Evolutionary conservation across 108 stramenopile species (phyloP).

Genomic region (Fragilariopsis cylindrus): DNA sequence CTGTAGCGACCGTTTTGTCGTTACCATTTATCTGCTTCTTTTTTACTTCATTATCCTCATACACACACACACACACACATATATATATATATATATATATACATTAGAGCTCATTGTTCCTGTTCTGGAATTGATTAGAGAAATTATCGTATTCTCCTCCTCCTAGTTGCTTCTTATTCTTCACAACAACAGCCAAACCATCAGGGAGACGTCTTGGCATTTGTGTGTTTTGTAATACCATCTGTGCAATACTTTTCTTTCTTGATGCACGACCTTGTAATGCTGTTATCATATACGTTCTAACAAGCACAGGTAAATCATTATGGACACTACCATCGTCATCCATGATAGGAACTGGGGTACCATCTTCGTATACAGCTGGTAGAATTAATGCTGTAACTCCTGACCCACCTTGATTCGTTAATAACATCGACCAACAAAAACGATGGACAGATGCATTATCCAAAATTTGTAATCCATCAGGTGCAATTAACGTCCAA

Average conservation of each 20-base stretch:
- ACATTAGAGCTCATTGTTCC: too few species aligned
- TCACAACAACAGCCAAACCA: not conserved
- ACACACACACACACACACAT: too few species aligned
- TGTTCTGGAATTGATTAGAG: too few species aligned
- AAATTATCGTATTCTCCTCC: too few species aligned
- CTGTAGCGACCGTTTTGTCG: too few species aligned
- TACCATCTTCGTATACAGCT: not conserved
- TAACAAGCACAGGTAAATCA: not conserved
- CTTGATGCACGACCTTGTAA: not conserved
- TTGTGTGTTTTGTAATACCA: not conserved
- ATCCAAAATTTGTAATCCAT: constrained; percentile 4
- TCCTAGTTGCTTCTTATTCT: too few species aligned
- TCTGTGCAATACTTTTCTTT: not conserved
- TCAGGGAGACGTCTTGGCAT: not conserved
- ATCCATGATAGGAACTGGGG: not conserved
- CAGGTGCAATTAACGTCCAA: constrained; percentile 31
- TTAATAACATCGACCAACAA: not conserved
- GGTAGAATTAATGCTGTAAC: not conserved
- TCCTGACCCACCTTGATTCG: not conserved
- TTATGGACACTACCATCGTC: not conserved
- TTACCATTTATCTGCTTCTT: too few species aligned
- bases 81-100: too few species aligned
- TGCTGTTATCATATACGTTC: not conserved
- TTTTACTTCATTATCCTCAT: too few species aligned
- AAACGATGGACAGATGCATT: not conserved